phyloP scores from a whole-genome alignment of 768 basidiomycete species.

The Scleroderma citrinum region DNA sequence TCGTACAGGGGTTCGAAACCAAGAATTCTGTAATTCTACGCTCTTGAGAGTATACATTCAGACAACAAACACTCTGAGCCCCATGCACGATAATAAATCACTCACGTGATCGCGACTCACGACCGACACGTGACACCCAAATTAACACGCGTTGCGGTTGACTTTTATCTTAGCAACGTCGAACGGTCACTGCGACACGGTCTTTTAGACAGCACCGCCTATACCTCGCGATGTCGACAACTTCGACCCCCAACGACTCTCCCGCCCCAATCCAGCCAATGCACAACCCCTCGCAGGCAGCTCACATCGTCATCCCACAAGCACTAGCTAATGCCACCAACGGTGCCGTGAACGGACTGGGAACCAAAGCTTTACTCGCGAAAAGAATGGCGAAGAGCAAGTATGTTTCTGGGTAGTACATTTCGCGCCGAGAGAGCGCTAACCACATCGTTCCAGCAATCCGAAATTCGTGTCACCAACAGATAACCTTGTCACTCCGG shows the following conservation, averaged over 20 bases:
- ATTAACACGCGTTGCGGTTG: slow-evolving; percentile 19
- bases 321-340: slow-evolving; percentile 66
- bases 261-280: slow-evolving; percentile 74
- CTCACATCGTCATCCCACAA: slow-evolving; percentile 70
- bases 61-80: too few relatives aligned
- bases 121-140: slow-evolving; percentile 22
- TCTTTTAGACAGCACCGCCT: too few relatives aligned
- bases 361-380: slow-evolving; percentile 85
- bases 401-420: slow-evolving; percentile 41
- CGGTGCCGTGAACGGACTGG: slow-evolving; percentile 59
- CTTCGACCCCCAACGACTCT: slow-evolving; percentile 60
- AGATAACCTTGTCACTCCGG: slow-evolving; percentile 91
- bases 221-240: slow-evolving; percentile 47
- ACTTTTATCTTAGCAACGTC: slow-evolving; percentile 7
- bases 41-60: too few relatives aligned
- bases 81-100: too few relatives aligned
- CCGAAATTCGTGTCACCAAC: slow-evolving; percentile 88
- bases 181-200: too few relatives aligned
- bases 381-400: slow-evolving; percentile 89
- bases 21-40: too few relatives aligned
- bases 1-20: too few relatives aligned
- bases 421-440: background rate
- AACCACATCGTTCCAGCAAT: slow-evolving; percentile 48
- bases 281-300: slow-evolving; percentile 80
- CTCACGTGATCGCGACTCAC: background rate